Base-by-base conservation (phyloP, 345 rosid genomes). In the Reutealis trisperma region DNA sequence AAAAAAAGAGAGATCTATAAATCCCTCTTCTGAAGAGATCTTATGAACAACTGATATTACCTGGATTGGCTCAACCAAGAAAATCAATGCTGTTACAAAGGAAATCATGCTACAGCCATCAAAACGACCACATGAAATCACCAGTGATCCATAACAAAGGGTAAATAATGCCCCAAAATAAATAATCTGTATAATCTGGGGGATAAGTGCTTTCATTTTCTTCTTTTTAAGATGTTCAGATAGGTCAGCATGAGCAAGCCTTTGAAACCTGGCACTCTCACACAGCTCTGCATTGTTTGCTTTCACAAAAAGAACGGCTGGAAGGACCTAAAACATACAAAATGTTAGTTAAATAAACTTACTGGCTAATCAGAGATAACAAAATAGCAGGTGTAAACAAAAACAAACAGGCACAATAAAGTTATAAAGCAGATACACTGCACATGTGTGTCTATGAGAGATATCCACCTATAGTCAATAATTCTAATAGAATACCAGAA, bases 11-110 rank as follows among this genome's bases (percentile, higher is more conserved):
- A 37, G 21, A 59, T 58, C 18, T n/a, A 67, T 25, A 32, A 78
- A 21, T 67, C 18, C 59, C 62, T 66, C 49, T 16, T 25, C 6
- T 19, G 2, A 3, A 70, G 73, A 77, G 59, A 64, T 63, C 59
- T 51, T 55, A 34, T 41, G 63, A 59, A 70, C 2, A 82, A 74
- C 63, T 74, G 24, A 76, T 32, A 63, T 64, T 81, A 95, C 98
- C 95, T 93, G 99, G 78, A 93, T 87, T 67, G 98, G 99, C 68
- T 95, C 98, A 55, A 93, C 83, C 86, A 95, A 77, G 86, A 93
- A 94, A 78, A 89, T 83, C 83, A 95, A 73, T 24, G 97, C 93
- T 45, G 97, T 89, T 68, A 93, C 65, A 55, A 93, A 95, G 27
- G 99, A 95, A 80, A 93, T 89, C 85, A 90, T 75, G 81, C 83